Evolutionary conservation across 192 early-diverging fungal species (phyloP), one percentile per base, ranked within the genome.

Genomic region (Umbelopsis ramanniana): DNA sequence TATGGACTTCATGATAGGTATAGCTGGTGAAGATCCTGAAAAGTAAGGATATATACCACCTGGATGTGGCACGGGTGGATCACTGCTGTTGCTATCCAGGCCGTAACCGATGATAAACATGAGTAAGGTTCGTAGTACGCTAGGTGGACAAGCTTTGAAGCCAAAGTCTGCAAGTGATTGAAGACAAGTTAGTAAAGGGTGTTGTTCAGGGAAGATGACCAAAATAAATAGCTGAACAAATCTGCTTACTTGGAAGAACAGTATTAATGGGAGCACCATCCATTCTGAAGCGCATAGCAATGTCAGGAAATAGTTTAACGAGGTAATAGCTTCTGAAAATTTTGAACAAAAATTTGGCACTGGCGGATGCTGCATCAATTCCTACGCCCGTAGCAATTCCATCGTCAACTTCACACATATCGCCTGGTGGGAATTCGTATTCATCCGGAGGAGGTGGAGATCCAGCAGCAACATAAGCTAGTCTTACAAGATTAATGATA

Each of bases 261-360:
- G 24, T 26, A 38, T 75, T 78, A 4, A 54, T 55, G 0, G 68
- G 53, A 40, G 48, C 48, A 17, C 69, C 69, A 50, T 68, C 66
- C 12, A 88, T 46, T 3, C 82, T 79, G 17, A 84, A 57, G 15
- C 71, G 76, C 46, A 82, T 77, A 6, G 90, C 79, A 22, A 89
- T 79, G 15, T 74, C 73, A 17, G 94, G 94, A 72, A 95, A 92
- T 24, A 95, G 82, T 66, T 89, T 83, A 21, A 83, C 75, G 6
- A 95, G 79, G 69, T 93, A 94, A 48, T 83, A 75, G 19, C 84
- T 84, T 52, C 84, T 84, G 72, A 95, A 85, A 22, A 92, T 80
- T n/a, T 89, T 78, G 83, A 91, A 95, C 79, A 93, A 86, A 70
- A 90, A 89, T 33, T 83, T 80, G 19, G 89, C 83, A 26, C 87